Base-by-base conservation (phyloP, 1,284 basidiomycete genomes). In the Irpex sp. region DNA sequence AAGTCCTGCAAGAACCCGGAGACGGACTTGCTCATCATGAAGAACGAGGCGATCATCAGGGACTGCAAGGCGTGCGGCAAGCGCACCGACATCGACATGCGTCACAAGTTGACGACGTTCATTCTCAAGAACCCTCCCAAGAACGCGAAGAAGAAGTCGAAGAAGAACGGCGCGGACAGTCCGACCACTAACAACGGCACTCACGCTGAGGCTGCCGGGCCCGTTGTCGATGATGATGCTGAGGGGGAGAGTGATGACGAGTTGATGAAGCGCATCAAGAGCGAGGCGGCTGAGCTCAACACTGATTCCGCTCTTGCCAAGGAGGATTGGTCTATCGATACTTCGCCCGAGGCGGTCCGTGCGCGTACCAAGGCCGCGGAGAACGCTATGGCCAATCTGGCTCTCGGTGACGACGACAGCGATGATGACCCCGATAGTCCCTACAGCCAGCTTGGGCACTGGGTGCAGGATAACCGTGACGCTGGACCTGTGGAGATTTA, bases 41-140 rank as follows among this genome's bases (percentile, higher is more conserved):
- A 93, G 77, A 85, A 82, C 64, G 96, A 98, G 73, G 85, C 91
- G 70, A 97, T 99, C 75, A 87, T 93, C 70, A 88, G 96, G 66
- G 96, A 99, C 78, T 99, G 97, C 85, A 99, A 99, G 80, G 97
- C 97, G 3, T 99, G 97, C 72, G 97, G 97, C 60, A 89, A 96
- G 73, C 88, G 94, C 69, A 96, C 92, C 47, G 87, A 83, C 59
- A 87, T 99, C 67, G 96, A 99, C 77, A 98, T 98, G 95, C 85
- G 95, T 57, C 97, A 99, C 84, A 98, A 96, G 81, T 85, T 99
- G 65, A 92, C 92, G 55, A 96, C 96, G 2, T 99, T 94, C 81
- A 98, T 99, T 76, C 73, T 97, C 73, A 98, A 97, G 82, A 99
- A 99, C 78, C 97, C 97, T 55, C 97, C 96, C 68, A 89, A 89